Percentiles rank a stretch among this genome's conserved stretches.
phyloP scores from a whole-genome alignment of 768 basidiomycete genomes.

The Lactifluus hygrophoroides region DNA sequence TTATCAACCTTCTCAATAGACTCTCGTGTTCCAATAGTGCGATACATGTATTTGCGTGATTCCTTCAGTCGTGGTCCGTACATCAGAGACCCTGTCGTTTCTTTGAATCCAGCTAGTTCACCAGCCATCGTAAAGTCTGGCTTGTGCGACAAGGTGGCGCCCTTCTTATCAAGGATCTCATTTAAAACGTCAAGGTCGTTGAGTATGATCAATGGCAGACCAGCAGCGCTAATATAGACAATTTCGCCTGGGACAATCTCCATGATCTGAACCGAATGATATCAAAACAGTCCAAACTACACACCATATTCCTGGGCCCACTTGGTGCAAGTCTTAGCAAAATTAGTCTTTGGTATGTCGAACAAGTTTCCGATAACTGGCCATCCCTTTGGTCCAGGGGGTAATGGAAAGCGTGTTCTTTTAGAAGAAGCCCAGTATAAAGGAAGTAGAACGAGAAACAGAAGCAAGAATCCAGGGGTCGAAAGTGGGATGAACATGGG shows the following conservation, averaged over 20 bases:
- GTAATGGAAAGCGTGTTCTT: background rate
- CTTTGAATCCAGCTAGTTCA: background rate
- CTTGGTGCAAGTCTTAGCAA: background rate
- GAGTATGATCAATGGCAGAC: too few species aligned
- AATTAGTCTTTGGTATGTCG: background rate
- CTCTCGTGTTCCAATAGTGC: too few species aligned
- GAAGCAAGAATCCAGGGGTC: background rate
- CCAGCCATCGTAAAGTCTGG: background rate
- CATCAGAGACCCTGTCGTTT: background rate
- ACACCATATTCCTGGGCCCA: background rate
- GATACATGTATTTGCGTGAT: conserved; percentile 1
- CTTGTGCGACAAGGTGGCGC: background rate
- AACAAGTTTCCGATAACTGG: conserved; percentile 4
- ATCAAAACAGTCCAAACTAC: background rate
- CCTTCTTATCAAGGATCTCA: conserved; percentile 1
- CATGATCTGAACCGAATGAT: background rate
- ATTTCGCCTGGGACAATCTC: background rate
- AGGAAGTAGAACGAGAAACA: background rate
- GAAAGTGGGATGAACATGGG: background rate
- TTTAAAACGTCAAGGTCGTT: background rate
- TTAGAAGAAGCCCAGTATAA: background rate
- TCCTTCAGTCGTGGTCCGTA: background rate
- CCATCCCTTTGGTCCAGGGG: conserved; percentile 4
- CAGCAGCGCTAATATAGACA: background rate
- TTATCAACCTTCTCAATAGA: background rate